These are phyloP conservation scores for Aspergillus sparsus DNA, from an alignment of 495 filamentous ascomycete genomes.

Conservation along the genomic window DNA sequence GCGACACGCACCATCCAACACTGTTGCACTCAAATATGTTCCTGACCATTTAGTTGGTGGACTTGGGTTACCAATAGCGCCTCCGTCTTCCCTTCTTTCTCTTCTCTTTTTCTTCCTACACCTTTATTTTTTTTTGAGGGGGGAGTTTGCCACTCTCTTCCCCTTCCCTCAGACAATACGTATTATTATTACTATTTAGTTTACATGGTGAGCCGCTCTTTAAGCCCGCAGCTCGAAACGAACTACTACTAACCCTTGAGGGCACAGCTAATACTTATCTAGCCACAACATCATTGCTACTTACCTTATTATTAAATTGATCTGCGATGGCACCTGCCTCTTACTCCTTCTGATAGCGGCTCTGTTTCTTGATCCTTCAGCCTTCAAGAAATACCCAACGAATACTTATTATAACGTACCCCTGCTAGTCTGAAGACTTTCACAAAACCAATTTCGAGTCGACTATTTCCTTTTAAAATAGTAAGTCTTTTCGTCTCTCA, in stretches of 20 bases:
- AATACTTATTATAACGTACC: no score
- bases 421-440: no score
- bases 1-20: no score
- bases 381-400: constrained; percentile 6
- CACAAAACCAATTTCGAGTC: no score
- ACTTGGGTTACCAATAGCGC: no score
- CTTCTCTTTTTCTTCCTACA: neutral
- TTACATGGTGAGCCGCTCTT: neutral
- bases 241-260: constrained; percentile 4
- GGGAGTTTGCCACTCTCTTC: neutral
- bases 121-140: neutral
- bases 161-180: neutral
- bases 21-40: no score
- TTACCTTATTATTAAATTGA: constrained; percentile 2
- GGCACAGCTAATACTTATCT: constrained; percentile 5
- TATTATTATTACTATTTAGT: neutral
- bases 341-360: constrained; percentile 14
- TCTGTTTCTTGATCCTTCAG: constrained; percentile 16
- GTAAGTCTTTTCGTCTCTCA: no score
- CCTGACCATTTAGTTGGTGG: no score
- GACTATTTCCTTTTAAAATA: no score
- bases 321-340: constrained; percentile 16
- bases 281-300: neutral
- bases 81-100: neutral
- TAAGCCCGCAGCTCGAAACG: constrained; percentile 2